A percentile compares a stretch with the other conserved stretches of the same genome.
phyloP scores from a whole-genome alignment of 495 filamentous ascomycete species.

The Glonium stellatum region DNA sequence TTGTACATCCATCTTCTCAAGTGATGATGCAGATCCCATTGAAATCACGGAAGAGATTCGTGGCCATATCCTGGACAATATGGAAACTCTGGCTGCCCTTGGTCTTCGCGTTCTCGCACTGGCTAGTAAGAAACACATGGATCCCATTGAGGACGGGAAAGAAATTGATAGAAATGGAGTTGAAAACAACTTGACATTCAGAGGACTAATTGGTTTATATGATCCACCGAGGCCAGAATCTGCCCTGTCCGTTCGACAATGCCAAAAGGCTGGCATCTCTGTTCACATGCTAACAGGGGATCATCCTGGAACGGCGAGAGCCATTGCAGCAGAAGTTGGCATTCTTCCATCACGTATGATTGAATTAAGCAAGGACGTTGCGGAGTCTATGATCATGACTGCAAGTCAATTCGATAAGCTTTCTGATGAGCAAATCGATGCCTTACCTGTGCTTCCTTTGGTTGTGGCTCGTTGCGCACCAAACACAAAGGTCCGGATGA shows the following conservation, averaged over 20 bases:
- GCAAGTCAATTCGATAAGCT: constrained; percentile 63
- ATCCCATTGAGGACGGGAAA: no score
- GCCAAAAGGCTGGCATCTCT: constrained; percentile 49
- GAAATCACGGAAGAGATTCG: constrained; percentile 34
- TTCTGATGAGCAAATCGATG: constrained; percentile 53
- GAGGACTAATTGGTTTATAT: constrained; percentile 64
- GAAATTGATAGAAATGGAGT: constrained; percentile 40
- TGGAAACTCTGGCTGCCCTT: constrained; percentile 48
- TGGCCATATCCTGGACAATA: constrained; percentile 53
- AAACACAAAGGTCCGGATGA: constrained; percentile 70
- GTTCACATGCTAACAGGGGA: constrained; percentile 65
- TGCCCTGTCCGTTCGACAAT: constrained; percentile 45
- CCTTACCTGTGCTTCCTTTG: constrained; percentile 55
- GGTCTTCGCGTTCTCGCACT: constrained; percentile 54
- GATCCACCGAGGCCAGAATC: constrained; percentile 68
- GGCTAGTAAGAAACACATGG: constrained; percentile 43
- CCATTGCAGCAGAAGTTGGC: constrained; percentile 53
- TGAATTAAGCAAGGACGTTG: constrained; percentile 29
- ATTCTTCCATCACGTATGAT: constrained; percentile 35
- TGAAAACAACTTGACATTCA: constrained; percentile 56
- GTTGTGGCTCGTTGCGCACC: constrained; percentile 68
- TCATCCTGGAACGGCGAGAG: constrained; percentile 54
- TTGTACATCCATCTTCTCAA: no score
- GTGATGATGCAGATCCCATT: constrained; percentile 33
- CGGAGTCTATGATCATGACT: constrained; percentile 54